These are phyloP conservation scores for Diaporthe caulivora DNA, from an alignment of 2,329 filamentous ascomycete species.

Conservation along the genomic window DNA sequence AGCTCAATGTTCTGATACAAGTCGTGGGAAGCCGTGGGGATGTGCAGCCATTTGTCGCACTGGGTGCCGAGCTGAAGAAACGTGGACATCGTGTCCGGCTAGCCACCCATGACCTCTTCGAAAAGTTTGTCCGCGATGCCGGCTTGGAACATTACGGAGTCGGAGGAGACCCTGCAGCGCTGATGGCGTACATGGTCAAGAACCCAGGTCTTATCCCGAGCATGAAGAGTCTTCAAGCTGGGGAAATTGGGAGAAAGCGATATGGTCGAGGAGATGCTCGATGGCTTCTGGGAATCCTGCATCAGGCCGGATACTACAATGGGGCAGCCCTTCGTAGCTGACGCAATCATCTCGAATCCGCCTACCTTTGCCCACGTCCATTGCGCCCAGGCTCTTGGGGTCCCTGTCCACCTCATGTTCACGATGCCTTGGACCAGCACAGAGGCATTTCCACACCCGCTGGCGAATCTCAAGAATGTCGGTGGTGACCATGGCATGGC, in stretches of 20 bases:
- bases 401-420: not conserved
- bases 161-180: constrained; percentile 66
- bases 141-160: constrained; percentile 70
- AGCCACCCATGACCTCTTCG: constrained; percentile 67
- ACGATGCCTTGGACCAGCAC: constrained; percentile 14
- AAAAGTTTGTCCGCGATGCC: constrained; percentile 63
- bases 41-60: constrained; percentile 70
- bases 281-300: constrained; percentile 48
- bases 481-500: not conserved
- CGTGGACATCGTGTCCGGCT: constrained; percentile 68
- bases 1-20: constrained; percentile 66
- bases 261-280: constrained; percentile 48
- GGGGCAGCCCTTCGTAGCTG: constrained; percentile 49
- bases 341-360: not conserved
- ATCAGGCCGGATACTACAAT: constrained; percentile 43
- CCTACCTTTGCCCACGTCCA: constrained; percentile 1
- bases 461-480: not conserved
- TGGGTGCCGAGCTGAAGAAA: constrained; percentile 63
- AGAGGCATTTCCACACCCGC: not conserved
- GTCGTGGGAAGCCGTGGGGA: constrained; percentile 66
- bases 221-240: constrained; percentile 50
- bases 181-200: constrained; percentile 58
- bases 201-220: constrained; percentile 54
- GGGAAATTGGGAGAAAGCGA: constrained; percentile 53
- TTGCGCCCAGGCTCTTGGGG: not conserved